Evolutionary conservation across 768 basidiomycete genomes (phyloP), one percentile per base, ranked within the genome.

Genomic region (Rhizopogon vinicolor): DNA sequence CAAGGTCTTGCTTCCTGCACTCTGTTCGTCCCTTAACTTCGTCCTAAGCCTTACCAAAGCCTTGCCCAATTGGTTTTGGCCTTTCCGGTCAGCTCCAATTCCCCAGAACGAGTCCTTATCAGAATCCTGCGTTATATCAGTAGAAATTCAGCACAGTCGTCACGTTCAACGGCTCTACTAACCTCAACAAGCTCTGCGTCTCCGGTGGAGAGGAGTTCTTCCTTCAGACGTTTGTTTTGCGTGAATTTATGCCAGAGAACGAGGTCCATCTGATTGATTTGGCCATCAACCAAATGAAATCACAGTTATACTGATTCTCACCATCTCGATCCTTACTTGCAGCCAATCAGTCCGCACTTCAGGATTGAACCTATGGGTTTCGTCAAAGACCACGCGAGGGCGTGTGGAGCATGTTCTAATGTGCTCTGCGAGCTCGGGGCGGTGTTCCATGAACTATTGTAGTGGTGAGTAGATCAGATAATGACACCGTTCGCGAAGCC

Each of bases 41-140:
- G 57, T 60, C 62, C 75, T 70, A 54, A 76, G 60, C 53, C 72
- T 70, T 53, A 68, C 68, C 41, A 76, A 69, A 46, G 75, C 69
- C 58, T 73, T 75, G 22, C 75, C 76, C 16, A 78, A 63, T 58
- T 76, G 72, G 54, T 76, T 76, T 58, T 69, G 62, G 41, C 75
- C 76, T 55, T 63, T 62, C 45, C 66, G 62, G 22, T 76, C 66
- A 44, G 63, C 62, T 45, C 76, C 75, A 54, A 74, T 58, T 29
- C 75, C 76, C 75, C 75, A 78, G 59, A 76, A 75, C 44, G 70
- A 64, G 57, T 77, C 46, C 14, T 35, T 48, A 48, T 48, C 46
- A 10, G 46, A 48, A 35, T 48, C 46, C 46, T 48, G 46, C 13
- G 19, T 18, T 5, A 13, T 35, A 35, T 35, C 10, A 37, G 13